A percentile compares a stretch with the other conserved stretches of the same genome.
Evolutionary conservation across 345 rosid species (phyloP).

Genomic region (Ceriops tagal): DNA sequence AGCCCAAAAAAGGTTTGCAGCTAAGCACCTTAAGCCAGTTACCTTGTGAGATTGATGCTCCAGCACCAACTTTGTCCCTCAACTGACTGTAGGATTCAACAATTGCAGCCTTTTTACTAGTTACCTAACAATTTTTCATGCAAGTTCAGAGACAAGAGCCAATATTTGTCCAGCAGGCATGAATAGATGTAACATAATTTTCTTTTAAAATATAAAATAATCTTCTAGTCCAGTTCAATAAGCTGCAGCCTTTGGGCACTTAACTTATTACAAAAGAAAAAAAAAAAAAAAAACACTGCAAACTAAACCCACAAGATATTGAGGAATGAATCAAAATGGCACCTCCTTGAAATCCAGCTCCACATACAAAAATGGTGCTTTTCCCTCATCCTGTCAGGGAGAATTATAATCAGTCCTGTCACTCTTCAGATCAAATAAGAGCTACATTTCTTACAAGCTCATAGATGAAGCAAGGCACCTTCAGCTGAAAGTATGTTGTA

Average conservation of each 20-base stretch:
- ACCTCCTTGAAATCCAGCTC: conserved; percentile 98
- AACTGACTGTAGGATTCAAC: conserved; percentile 58
- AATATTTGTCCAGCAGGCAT: conserved; percentile 4
- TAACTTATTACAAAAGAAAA: too few species aligned
- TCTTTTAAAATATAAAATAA: neutral
- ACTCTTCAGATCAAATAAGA: neutral
- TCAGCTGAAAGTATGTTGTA: conserved; percentile 80
- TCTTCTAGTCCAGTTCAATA: neutral
- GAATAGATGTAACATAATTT: conserved; percentile 3
- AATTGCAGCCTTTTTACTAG: conserved; percentile 78
- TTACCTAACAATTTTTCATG: conserved; percentile 45
- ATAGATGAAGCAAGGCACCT: conserved; percentile 41
- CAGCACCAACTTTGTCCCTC: conserved; percentile 64
- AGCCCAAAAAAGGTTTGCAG: neutral
- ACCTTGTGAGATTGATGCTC: conserved; percentile 77
- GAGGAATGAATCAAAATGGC: conserved; percentile 16
- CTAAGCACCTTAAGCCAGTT: conserved; percentile 11
- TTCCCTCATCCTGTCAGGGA: conserved; percentile 73
- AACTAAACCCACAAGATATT: neutral
- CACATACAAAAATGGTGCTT: conserved; percentile 71
- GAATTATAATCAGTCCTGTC: conserved; percentile 1
- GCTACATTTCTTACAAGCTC: conserved; percentile 2
- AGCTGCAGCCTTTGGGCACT: neutral
- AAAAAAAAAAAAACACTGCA: conserved; percentile 5
- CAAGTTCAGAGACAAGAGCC: conserved; percentile 2